Evolutionary conservation across 2,329 filamentous ascomycete species (phyloP).

Genomic region (Talaromyces sp.): DNA sequence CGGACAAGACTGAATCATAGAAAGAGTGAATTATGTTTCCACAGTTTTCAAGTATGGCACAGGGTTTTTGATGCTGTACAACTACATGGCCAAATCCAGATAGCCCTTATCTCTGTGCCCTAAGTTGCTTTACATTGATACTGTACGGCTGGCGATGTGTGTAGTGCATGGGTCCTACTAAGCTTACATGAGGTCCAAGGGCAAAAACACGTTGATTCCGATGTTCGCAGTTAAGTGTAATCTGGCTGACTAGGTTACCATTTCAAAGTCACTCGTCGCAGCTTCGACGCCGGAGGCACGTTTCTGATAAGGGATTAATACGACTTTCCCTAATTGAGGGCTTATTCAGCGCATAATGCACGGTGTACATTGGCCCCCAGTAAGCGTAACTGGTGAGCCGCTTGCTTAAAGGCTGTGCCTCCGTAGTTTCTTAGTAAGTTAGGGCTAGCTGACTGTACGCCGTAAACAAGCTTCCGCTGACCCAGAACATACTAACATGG

Average conservation of each 20-base stretch:
- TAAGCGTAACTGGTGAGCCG: neutral
- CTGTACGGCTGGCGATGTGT: neutral
- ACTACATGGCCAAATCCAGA: neutral
- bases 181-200: neutral
- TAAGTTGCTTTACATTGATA: neutral
- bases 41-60: neutral
- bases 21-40: neutral
- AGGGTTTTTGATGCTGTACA: constrained; percentile 2
- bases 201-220: constrained; percentile 71
- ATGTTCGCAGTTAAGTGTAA: constrained; percentile 37
- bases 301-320: neutral
- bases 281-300: constrained; percentile 59
- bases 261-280: constrained; percentile 32
- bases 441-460: neutral
- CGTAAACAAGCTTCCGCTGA: neutral
- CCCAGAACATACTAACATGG: neutral
- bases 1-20: neutral
- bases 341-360: neutral
- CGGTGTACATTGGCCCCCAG: neutral
- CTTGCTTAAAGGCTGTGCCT: neutral
- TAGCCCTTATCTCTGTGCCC: constrained; percentile 64
- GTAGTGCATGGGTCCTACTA: neutral
- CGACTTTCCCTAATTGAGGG: neutral
- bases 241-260: neutral
- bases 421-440: neutral